Conservation (phyloP, 805 yeast species). For the Brettanomyces nanus region DNA sequence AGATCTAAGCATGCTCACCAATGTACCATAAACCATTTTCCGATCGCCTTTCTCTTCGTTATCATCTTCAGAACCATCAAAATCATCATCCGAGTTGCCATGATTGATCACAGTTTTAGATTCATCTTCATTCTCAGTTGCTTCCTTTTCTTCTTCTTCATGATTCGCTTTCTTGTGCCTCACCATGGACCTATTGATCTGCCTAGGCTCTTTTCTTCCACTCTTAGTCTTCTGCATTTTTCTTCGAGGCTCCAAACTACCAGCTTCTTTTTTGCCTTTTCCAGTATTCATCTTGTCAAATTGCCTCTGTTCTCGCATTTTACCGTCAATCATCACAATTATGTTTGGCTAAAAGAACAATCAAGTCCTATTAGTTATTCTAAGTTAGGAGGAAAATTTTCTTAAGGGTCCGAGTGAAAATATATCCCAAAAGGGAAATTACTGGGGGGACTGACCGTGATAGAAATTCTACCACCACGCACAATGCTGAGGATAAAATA, state of each 20-base stretch:
- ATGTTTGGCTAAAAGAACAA: too few species aligned
- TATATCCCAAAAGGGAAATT: too few species aligned
- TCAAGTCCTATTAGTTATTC: too few species aligned
- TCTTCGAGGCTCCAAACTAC: too few species aligned
- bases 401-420: too few species aligned
- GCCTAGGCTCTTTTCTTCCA: conserved; percentile 10
- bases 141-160: conserved; percentile 7
- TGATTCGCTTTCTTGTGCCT: conserved; percentile 13
- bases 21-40: conserved; percentile 23
- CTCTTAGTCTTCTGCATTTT: neutral
- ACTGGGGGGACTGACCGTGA: too few species aligned
- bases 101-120: conserved; percentile 11
- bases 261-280: conserved; percentile 19
- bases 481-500: too few species aligned
- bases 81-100: conserved; percentile 12
- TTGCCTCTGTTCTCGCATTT: too few species aligned
- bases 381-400: too few species aligned
- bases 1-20: conserved; percentile 14
- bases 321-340: too few species aligned
- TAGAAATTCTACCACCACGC: too few species aligned
- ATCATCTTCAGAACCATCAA: conserved; percentile 12
- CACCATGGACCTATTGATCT: conserved; percentile 10
- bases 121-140: conserved; percentile 7
- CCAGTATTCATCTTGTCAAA: too few species aligned
- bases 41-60: conserved; percentile 17